Conservation (phyloP, 768 basidiomycete genomes). For the Porphyrellus cyaneotinctus region DNA sequence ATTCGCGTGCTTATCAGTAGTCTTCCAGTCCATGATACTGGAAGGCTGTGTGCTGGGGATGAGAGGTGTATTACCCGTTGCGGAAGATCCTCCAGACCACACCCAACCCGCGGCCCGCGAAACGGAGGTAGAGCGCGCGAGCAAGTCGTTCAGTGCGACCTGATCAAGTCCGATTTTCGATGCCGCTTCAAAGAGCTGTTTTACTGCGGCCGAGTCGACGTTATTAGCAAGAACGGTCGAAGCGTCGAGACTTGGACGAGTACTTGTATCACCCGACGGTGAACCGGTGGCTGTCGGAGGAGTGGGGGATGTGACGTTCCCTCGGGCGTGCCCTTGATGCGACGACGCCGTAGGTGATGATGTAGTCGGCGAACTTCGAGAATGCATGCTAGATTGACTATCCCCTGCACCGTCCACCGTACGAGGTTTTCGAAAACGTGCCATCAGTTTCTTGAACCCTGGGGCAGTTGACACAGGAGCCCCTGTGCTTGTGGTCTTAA, state of each 20-base stretch:
- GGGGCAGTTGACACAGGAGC: slow-evolving; percentile 73
- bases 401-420: slow-evolving; percentile 24
- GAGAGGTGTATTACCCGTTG: slow-evolving; percentile 12
- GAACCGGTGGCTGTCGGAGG: slow-evolving; percentile 8
- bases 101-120: slow-evolving; percentile 49
- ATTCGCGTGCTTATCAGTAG: slow-evolving; percentile 25
- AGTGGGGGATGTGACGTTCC: slow-evolving; percentile 28
- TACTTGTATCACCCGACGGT: slow-evolving; percentile 12
- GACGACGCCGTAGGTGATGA: slow-evolving; percentile 34
- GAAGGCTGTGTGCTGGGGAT: slow-evolving; percentile 21
- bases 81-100: slow-evolving; percentile 27
- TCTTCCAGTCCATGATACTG: slow-evolving; percentile 9
- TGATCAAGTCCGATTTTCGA: slow-evolving; percentile 72
- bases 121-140: slow-evolving; percentile 67
- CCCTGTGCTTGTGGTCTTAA: slow-evolving; percentile 52
- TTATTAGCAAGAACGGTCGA: slow-evolving; percentile 23
- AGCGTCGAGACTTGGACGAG: slow-evolving; percentile 25
- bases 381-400: slow-evolving; percentile 30
- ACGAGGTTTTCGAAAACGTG: slow-evolving; percentile 56
- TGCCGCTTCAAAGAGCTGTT: slow-evolving; percentile 74
- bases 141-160: slow-evolving; percentile 61
- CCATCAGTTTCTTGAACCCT: slow-evolving; percentile 77
- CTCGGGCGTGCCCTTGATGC: slow-evolving; percentile 31
- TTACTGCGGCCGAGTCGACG: slow-evolving; percentile 51
- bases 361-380: slow-evolving; percentile 31